Evolutionary conservation across 108 stramenopile genomes (phyloP).

Genomic region (Epithemia pelagica): DNA sequence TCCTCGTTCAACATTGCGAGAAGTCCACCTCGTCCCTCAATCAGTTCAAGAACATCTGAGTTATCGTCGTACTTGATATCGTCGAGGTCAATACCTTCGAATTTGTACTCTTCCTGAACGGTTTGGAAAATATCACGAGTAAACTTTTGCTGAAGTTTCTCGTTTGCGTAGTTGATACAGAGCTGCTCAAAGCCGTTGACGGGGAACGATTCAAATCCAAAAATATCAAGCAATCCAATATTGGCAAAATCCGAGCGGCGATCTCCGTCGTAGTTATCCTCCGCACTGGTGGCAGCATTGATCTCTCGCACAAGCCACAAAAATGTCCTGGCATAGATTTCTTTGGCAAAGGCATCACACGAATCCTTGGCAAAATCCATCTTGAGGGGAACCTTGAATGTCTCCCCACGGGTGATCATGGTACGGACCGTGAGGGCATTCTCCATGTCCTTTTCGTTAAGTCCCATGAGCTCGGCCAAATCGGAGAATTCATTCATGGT

Average conservation of each 20-base stretch:
- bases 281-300: slow-evolving; percentile 82
- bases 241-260: slow-evolving; percentile 36
- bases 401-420: slow-evolving; percentile 61
- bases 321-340: slow-evolving; percentile 90
- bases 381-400: slow-evolving; percentile 73
- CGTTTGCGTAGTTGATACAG: slow-evolving; percentile 97
- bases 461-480: slow-evolving; percentile 74
- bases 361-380: slow-evolving; percentile 71
- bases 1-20: slow-evolving; percentile 96
- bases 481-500: slow-evolving; percentile 42
- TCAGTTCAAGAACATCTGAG: slow-evolving; percentile 82
- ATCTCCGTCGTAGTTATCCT: slow-evolving; percentile 31
- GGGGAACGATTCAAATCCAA: slow-evolving; percentile 93
- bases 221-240: slow-evolving; percentile 90
- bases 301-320: slow-evolving; percentile 88
- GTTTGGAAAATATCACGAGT: slow-evolving; percentile 71
- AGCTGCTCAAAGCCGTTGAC: slow-evolving; percentile 89
- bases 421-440: slow-evolving; percentile 68
- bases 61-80: slow-evolving; percentile 94
- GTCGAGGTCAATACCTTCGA: slow-evolving; percentile 86
- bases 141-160: slow-evolving; percentile 92
- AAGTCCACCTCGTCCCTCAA: slow-evolving; percentile 92
- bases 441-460: slow-evolving; percentile 30
- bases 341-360: slow-evolving; percentile 94
- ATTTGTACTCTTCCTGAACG: slow-evolving; percentile 84